These are phyloP conservation scores for Triticum aestivum DNA, from an alignment of 176 grass and related monocot species.

Conservation along the genomic window IWGSC_CS_RefSeq_v2.1 NC_057796.1:44050813-44051312, in stretches of 20 bases:
- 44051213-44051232: too few species aligned
- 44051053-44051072: neutral
- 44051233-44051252: too few species aligned
- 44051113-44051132: too few species aligned
- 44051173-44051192: too few species aligned
- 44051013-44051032: neutral
- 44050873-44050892: neutral
- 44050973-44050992: slow-evolving; percentile 3
- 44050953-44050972: neutral
- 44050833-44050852: slow-evolving; percentile 61
- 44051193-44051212: too few species aligned
- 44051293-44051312: too few species aligned
- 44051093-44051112: neutral
- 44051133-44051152: too few species aligned
- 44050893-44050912: neutral
- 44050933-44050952: neutral
- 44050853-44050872: neutral
- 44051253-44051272: too few species aligned
- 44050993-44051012: neutral
- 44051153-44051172: too few species aligned
- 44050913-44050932: neutral
- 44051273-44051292: too few species aligned
- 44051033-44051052: neutral
- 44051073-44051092: neutral
- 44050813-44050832: slow-evolving; percentile 48